A percentile compares a stretch with the other conserved stretches of the same genome.
These are phyloP conservation scores for Phaeoacremonium minimum DNA, from an alignment of 2,329 filamentous ascomycete genomes.

Conservation along the genomic window DNA sequence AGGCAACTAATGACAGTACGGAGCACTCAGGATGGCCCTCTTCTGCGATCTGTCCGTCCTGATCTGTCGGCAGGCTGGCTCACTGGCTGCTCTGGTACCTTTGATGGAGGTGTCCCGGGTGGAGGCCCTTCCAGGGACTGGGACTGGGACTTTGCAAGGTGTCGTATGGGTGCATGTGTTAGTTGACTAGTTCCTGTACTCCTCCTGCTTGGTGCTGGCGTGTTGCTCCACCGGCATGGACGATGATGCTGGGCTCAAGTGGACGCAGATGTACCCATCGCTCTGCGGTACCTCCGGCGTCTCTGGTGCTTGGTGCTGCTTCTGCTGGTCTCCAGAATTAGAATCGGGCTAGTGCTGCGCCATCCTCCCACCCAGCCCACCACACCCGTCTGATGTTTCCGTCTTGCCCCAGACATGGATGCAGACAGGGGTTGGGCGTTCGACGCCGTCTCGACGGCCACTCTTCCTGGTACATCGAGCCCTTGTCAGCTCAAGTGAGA, in stretches of 20 bases:
- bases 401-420: constrained; percentile 35
- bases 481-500: constrained; percentile 49
- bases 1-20: no score
- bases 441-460: constrained; percentile 21
- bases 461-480: constrained; percentile 24
- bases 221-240: neutral
- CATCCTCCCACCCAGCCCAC: constrained; percentile 20
- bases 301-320: no score
- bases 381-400: constrained; percentile 35
- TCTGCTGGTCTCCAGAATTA: constrained; percentile 26
- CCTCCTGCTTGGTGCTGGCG: neutral
- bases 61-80: no score
- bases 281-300: constrained; percentile 13
- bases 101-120: no score
- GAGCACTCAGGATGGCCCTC: no score
- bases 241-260: no score
- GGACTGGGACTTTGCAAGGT: no score
- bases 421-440: constrained; percentile 17
- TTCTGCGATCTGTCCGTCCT: no score
- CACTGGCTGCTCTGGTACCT: no score
- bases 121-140: no score
- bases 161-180: neutral
- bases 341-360: constrained; percentile 30
- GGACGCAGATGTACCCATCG: constrained; percentile 13
- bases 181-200: neutral